These are phyloP conservation scores for Trypanosoma melophagium DNA, from an alignment of 208 protist genomes.

Conservation along the genomic window DNA sequence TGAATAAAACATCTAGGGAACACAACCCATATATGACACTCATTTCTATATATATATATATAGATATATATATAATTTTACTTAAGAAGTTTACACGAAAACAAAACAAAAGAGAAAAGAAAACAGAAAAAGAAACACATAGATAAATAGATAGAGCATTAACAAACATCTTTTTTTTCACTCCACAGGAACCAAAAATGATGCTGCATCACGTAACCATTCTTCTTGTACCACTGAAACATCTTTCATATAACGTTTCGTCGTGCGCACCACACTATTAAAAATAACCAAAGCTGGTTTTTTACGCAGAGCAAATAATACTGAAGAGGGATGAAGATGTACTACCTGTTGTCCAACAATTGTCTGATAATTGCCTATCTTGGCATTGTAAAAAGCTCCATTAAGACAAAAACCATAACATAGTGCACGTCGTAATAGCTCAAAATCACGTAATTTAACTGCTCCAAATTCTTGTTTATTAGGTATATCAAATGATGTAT, in stretches of 20 bases:
- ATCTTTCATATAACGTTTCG: constrained; percentile 90
- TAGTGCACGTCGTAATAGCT: constrained; percentile 74
- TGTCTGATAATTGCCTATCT: constrained; percentile 82
- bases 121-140: no score
- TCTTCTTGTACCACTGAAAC: constrained; percentile 87
- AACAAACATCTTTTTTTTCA: no score
- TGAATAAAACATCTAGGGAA: background rate
- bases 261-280: constrained; percentile 87
- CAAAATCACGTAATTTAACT: constrained; percentile 54
- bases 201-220: constrained; percentile 81
- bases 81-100: no score
- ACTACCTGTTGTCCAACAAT: constrained; percentile 78
- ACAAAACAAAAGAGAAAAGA: no score
- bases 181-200: constrained; percentile 45
- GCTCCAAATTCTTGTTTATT: constrained; percentile 14
- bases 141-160: no score
- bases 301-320: constrained; percentile 79
- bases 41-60: constrained; percentile 7
- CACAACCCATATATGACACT: no score
- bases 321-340: constrained; percentile 85
- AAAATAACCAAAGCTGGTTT: constrained; percentile 87
- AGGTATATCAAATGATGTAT: background rate
- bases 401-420: constrained; percentile 89
- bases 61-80: constrained; percentile 16
- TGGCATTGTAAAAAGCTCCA: constrained; percentile 88